phyloP scores from a whole-genome alignment of 495 filamentous ascomycete species.

The Aspergillus taichungensis region DNA sequence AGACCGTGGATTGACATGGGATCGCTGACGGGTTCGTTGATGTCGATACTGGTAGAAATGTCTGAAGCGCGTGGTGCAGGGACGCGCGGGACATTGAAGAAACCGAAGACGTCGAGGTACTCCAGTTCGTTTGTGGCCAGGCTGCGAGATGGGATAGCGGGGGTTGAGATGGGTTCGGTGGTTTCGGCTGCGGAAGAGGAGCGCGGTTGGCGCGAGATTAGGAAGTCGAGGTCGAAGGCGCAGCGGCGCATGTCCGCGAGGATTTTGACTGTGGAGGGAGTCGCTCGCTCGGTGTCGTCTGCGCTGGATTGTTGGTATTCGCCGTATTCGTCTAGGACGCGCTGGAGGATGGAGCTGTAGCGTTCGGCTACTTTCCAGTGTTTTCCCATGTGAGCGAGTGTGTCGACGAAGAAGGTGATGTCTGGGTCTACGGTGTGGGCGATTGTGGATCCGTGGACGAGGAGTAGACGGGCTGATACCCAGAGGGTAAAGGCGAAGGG shows the following conservation, averaged over 20 bases:
- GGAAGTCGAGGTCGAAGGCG: constrained; percentile 78
- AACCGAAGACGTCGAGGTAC: constrained; percentile 88
- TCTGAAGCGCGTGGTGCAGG: constrained; percentile 35
- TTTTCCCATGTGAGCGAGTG: constrained; percentile 66
- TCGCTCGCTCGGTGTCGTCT: constrained; percentile 55
- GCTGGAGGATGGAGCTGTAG: constrained; percentile 69
- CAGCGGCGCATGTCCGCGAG: constrained; percentile 78
- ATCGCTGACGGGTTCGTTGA: constrained; percentile 24
- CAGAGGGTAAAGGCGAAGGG: constrained; percentile 86
- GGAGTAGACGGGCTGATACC: constrained; percentile 78
- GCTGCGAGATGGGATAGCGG: constrained; percentile 40
- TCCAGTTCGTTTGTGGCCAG: constrained; percentile 75
- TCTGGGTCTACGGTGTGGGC: constrained; percentile 70
- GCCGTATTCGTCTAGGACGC: constrained; percentile 76
- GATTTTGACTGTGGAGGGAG: constrained; percentile 74
- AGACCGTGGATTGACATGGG: constrained; percentile 38
- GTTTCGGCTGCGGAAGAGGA: constrained; percentile 33
- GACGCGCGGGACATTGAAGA: constrained; percentile 80
- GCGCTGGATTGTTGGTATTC: constrained; percentile 58
- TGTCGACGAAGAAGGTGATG: constrained; percentile 71
- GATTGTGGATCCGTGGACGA: constrained; percentile 82
- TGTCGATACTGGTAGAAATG: constrained; percentile 17
- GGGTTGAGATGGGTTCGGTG: constrained; percentile 29
- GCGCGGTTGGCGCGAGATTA: constrained; percentile 76
- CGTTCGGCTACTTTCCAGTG: constrained; percentile 79